Evolutionary conservation across 768 basidiomycete genomes (phyloP).

Genomic region (Myochromella boudieri): DNA sequence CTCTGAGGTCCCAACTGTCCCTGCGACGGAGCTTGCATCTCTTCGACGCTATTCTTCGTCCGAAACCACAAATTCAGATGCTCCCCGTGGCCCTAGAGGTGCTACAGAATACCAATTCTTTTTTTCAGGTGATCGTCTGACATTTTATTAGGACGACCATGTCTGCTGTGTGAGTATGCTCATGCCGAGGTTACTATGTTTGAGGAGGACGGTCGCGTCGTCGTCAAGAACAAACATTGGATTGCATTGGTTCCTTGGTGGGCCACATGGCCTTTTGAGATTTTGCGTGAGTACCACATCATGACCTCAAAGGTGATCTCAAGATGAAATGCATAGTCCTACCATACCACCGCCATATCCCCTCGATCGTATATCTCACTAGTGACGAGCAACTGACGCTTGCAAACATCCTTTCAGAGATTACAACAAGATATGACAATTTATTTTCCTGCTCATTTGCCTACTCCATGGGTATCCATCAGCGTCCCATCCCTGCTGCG

Average conservation of each 20-base stretch:
- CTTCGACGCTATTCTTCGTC: constrained; percentile 48
- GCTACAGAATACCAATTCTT: too few relatives aligned
- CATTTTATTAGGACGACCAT: constrained; percentile 46
- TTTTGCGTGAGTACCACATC: constrained; percentile 66
- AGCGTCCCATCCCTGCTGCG: constrained; percentile 60
- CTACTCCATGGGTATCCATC: constrained; percentile 95
- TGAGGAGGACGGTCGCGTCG: constrained; percentile 56
- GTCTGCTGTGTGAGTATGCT: constrained; percentile 81
- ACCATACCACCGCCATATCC: constrained; percentile 76
- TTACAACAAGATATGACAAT: constrained; percentile 75
- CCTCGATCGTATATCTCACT: constrained; percentile 62
- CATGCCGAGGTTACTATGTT: constrained; percentile 53
- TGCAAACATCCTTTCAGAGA: constrained; percentile 62
- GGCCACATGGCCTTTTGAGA: constrained; percentile 94
- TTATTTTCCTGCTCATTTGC: constrained; percentile 86
- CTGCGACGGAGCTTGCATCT: constrained; percentile 63
- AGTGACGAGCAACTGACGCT: constrained; percentile 60
- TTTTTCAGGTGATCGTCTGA: too few relatives aligned
- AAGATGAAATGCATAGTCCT: constrained; percentile 47
- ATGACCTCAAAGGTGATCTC: neutral
- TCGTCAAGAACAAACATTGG: constrained; percentile 75
- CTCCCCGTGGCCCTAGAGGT: constrained; percentile 57
- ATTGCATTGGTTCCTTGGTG: constrained; percentile 91
- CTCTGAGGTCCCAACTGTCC: constrained; percentile 67
- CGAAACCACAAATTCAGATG: constrained; percentile 34